Evolutionary conservation across 2,329 filamentous ascomycete genomes (phyloP).

Genomic region (Penicillium sp.): DNA sequence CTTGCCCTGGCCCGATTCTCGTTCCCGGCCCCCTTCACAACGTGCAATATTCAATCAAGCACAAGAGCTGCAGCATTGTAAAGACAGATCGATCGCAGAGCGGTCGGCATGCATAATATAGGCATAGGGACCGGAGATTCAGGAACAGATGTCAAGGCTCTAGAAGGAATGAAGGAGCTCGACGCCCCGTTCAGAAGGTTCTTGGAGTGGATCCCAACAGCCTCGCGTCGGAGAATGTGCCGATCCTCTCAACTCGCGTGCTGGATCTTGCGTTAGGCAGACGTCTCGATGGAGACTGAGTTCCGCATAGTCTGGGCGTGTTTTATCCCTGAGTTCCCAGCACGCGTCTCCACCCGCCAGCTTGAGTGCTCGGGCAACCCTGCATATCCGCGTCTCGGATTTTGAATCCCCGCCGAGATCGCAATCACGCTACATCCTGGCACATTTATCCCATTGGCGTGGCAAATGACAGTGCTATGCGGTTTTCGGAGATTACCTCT

Average conservation of each 20-base stretch:
- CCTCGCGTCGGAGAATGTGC: conserved; percentile 9
- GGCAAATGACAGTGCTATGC: background rate
- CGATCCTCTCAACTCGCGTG: conserved; percentile 16
- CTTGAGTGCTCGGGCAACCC: conserved; percentile 14
- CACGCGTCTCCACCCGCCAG: conserved; percentile 10
- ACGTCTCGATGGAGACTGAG: conserved; percentile 4
- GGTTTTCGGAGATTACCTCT: background rate
- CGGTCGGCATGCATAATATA: background rate
- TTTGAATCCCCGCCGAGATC: background rate
- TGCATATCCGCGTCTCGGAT: conserved; percentile 1
- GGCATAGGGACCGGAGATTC: background rate
- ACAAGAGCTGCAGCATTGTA: background rate
- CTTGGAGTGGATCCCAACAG: conserved; percentile 9
- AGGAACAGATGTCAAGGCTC: conserved; percentile 2
- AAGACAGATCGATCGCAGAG: background rate
- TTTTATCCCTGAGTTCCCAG: conserved; percentile 5
- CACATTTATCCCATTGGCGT: background rate
- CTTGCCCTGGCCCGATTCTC: background rate
- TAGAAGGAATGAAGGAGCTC: conserved; percentile 18
- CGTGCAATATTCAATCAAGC: background rate
- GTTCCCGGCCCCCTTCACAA: background rate
- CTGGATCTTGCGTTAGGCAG: conserved; percentile 6
- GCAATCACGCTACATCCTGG: background rate
- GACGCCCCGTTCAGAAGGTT: conserved; percentile 11
- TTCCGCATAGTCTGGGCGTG: background rate